Conservation (phyloP, 1,139 yeast species). For the Suhomyces panamericanus region DNA sequence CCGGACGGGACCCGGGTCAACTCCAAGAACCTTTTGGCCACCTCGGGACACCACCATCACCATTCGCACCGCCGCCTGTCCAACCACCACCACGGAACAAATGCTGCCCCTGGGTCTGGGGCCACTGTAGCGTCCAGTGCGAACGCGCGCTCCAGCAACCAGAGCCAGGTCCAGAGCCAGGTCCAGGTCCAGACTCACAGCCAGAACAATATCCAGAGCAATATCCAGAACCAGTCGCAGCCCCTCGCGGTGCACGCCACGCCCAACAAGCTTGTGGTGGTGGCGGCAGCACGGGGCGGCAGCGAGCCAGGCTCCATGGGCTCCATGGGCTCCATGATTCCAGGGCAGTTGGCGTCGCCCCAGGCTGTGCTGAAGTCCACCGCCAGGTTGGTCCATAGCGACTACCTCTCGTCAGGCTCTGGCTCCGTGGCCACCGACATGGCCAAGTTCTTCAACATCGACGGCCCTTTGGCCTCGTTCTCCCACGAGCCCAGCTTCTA, state of each 20-base stretch:
- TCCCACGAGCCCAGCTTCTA: background rate
- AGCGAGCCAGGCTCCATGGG: background rate
- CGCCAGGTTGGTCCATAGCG: too few relatives aligned
- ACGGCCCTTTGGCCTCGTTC: background rate
- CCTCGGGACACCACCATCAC: conserved; percentile 8
- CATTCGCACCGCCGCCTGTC: conserved; percentile 4
- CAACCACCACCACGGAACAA: background rate
- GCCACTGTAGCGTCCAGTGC: background rate
- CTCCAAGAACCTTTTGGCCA: conserved; percentile 32
- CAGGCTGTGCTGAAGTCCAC: background rate
- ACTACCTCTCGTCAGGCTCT: background rate
- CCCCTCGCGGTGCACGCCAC: background rate
- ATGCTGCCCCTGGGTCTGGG: background rate
- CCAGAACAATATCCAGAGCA: background rate
- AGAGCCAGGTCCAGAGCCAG: background rate
- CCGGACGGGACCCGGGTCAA: conserved; percentile 88
- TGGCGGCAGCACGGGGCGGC: background rate
- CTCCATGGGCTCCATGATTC: too few relatives aligned
- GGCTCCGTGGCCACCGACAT: conserved; percentile 2
- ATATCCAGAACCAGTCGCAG: background rate
- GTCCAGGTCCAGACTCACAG: background rate
- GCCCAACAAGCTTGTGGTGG: background rate
- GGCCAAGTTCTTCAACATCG: conserved; percentile 11
- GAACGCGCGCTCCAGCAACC: background rate
- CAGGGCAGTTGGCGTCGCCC: background rate